Conservation (phyloP, 306 rosid genomes). For the Begonia fuchsioides region DNA sequence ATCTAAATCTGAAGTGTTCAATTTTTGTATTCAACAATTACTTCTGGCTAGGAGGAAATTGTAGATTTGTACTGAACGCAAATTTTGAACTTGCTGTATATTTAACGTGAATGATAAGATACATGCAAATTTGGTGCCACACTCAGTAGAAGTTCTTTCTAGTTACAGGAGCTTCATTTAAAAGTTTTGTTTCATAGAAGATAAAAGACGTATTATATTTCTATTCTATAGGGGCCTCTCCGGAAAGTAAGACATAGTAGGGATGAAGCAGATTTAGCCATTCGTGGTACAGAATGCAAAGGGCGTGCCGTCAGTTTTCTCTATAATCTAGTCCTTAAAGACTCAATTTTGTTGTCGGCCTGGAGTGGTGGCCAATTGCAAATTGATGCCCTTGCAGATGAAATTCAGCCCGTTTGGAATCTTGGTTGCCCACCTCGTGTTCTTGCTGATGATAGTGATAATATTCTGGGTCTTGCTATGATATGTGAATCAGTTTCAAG, state of each 20-base stretch:
- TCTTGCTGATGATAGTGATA: slow-evolving; percentile 53
- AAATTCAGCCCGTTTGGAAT: slow-evolving; percentile 88
- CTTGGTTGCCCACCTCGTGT: slow-evolving; percentile 61
- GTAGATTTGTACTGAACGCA: too few relatives aligned
- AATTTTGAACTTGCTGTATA: too few relatives aligned
- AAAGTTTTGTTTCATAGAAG: slow-evolving; percentile 1
- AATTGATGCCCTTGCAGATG: slow-evolving; percentile 92
- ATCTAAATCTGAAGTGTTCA: too few relatives aligned
- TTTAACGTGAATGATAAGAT: too few relatives aligned
- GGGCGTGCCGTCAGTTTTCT: slow-evolving; percentile 72
- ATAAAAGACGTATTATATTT: slow-evolving; percentile 3
- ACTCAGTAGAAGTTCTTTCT: too few relatives aligned
- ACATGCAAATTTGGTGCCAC: too few relatives aligned
- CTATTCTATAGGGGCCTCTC: slow-evolving; percentile 66
- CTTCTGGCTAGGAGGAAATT: too few relatives aligned
- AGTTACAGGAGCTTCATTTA: too few relatives aligned
- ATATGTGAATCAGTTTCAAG: slow-evolving; percentile 57
- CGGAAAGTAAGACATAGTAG: slow-evolving; percentile 47
- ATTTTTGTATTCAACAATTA: too few relatives aligned
- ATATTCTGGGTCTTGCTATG: slow-evolving; percentile 83
- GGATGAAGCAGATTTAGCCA: slow-evolving; percentile 32
- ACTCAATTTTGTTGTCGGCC: slow-evolving; percentile 72
- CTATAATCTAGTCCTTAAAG: slow-evolving; percentile 66
- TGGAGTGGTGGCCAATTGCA: slow-evolving; percentile 96
- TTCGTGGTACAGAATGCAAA: slow-evolving; percentile 68